Percentiles rank a stretch among this genome's conserved stretches.
phyloP scores from a whole-genome alignment of 768 basidiomycete species.

The Suillus lakei region DNA sequence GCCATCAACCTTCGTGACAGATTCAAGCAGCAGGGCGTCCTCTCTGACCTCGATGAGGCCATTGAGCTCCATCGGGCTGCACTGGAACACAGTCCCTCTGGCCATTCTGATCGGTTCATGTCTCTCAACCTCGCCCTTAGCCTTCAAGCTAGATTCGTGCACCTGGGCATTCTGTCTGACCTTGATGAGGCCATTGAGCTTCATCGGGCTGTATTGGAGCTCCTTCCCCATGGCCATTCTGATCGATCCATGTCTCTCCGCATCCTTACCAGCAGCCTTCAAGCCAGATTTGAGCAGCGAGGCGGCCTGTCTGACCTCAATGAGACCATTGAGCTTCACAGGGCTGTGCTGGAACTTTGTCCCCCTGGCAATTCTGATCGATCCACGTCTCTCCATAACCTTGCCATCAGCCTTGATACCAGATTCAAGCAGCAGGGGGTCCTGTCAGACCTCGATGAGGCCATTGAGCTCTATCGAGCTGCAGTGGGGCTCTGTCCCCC shows the following conservation, averaged over 20 bases:
- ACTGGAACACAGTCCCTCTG: not conserved
- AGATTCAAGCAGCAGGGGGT: not conserved
- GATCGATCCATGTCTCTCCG: slow-evolving; percentile 10
- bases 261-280: slow-evolving; percentile 10
- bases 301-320: slow-evolving; percentile 16
- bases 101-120: not conserved
- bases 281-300: slow-evolving; percentile 13
- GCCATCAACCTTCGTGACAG: not conserved
- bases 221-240: slow-evolving; percentile 15
- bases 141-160: slow-evolving; percentile 1
- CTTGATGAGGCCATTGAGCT: slow-evolving; percentile 15
- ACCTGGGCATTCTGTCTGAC: not conserved
- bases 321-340: slow-evolving; percentile 15
- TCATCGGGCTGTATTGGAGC: slow-evolving; percentile 6
- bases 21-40: not conserved
- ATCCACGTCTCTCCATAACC: slow-evolving; percentile 13
- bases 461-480: not conserved
- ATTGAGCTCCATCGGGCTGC: slow-evolving; percentile 5
- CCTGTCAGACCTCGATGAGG: not conserved
- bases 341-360: not conserved
- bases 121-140: not conserved
- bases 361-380: slow-evolving; percentile 4
- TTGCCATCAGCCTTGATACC: not conserved
- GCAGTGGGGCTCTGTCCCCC: not conserved
- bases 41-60: not conserved